Base-by-base conservation (phyloP, 2,329 filamentous ascomycete species). In the Neofusicoccum cordaticola region DNA sequence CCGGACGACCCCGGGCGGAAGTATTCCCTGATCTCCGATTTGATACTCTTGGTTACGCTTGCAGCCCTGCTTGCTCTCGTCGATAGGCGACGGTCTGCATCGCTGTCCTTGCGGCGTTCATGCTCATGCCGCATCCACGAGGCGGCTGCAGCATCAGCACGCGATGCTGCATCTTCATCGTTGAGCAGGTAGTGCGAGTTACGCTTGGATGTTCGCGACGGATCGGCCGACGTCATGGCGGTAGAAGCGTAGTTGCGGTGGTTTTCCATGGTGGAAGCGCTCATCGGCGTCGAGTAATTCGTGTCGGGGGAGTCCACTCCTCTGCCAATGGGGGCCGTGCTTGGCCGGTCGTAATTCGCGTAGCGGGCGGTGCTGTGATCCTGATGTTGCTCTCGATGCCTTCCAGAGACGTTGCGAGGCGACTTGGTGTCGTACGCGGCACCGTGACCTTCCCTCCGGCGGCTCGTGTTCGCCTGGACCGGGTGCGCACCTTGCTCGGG, bases 41-140 rank as follows among this genome's bases (percentile, higher is more conserved):
- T 71, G 65, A 79, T 76, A 64, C 77, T 80, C 31, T 72, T 73
- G 8, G 70, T 67, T 51, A 76, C 73, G 62, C 74, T 79, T 9
- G 73, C 73, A 9, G 74, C 68, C n/a, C 72, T 73, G 51, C 69
- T 67, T n/a, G 72, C 41, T 47, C 53, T 45, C 12, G 44, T 44
- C 4, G 45, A 45, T 9, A 53, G 63, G 7, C 37, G 53, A 8
- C 71, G 67, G 12, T 73, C 69, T 1, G 69, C 67, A 11, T 66
- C 64, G 7, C 69, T 64, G 19, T 70, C 69, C 31, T 69, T 69
- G 52, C 75, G 72, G 69, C 76, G 81, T 60, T 80, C 79, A 37
- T 78, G 68, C 66, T 81, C 78, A 41, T 72, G 69, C 15, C 75
- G 76, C 78, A 81, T 80, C 79, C 79, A 80, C 44, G 80, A 79